A percentile compares a stretch with the other conserved stretches of the same genome.
These are phyloP conservation scores for Beauveria sp. DNA, from an alignment of 2,329 filamentous ascomycete genomes.

Conservation along the genomic window DNA sequence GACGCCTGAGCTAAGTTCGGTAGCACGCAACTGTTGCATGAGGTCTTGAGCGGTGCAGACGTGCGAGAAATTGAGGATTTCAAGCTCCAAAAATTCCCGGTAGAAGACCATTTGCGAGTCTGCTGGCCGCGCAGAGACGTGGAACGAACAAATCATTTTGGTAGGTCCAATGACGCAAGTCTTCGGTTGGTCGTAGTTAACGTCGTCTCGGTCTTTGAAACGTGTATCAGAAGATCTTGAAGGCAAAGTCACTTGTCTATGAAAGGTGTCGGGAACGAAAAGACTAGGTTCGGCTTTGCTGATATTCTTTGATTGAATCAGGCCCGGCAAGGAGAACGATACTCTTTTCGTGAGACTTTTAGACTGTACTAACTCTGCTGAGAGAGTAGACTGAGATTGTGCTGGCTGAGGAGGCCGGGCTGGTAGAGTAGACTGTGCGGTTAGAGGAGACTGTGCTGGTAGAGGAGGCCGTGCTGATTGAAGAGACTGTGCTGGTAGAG, in stretches of 20 bases:
- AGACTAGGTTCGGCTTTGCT: background rate
- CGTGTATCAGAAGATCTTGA: background rate
- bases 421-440: too few relatives aligned
- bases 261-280: background rate
- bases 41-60: constrained; percentile 28
- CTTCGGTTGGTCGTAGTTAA: background rate
- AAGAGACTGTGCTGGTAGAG: too few relatives aligned
- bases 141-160: background rate
- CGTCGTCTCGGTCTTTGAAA: background rate
- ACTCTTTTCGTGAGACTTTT: background rate
- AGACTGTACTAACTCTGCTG: background rate
- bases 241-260: background rate
- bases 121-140: background rate
- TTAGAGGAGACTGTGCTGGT: too few relatives aligned
- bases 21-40: constrained; percentile 11
- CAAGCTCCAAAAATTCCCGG: constrained; percentile 18
- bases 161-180: background rate
- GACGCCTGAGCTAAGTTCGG: constrained; percentile 17
- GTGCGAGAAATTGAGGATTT: constrained; percentile 26
- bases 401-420: too few relatives aligned
- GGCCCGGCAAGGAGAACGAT: background rate
- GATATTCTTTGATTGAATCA: background rate
- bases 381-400: background rate
- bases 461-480: too few relatives aligned
- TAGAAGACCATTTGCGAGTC: background rate